Evolutionary conservation across 331 rosid genomes (phyloP).

Genomic region (Malus hybrid): DNA sequence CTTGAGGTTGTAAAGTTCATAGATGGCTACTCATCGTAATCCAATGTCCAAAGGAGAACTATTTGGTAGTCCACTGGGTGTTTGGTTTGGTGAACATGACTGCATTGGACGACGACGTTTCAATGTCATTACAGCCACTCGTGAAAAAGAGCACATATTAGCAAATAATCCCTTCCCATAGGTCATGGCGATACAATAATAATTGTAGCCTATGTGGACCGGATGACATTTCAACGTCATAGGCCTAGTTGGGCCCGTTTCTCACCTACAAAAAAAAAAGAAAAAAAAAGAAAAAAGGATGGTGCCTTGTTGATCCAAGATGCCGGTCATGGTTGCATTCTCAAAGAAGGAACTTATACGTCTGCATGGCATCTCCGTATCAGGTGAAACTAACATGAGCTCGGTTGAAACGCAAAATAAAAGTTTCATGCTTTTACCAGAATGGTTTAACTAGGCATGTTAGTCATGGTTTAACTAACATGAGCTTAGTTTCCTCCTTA

Average conservation of each 20-base stretch:
- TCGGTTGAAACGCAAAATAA: not conserved
- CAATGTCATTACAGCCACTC: not conserved
- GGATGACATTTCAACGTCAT: no score
- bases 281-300: not conserved
- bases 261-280: not conserved
- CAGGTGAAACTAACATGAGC: not conserved
- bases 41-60: not conserved
- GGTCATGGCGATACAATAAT: no score
- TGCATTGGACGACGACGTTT: not conserved
- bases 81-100: not conserved
- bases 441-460: no score
- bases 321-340: no score
- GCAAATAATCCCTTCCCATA: no score
- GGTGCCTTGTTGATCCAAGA: not conserved
- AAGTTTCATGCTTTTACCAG: not conserved
- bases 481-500: no score
- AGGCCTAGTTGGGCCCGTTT: not conserved
- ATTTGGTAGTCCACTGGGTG: not conserved
- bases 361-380: not conserved
- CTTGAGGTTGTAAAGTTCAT: not conserved
- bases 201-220: no score
- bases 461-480: no score
- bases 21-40: not conserved
- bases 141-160: no score
- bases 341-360: no score